These are phyloP conservation scores for Chloromonas sp. DNA, from an alignment of 163 green algal genomes.

Conservation along the genomic window DNA sequence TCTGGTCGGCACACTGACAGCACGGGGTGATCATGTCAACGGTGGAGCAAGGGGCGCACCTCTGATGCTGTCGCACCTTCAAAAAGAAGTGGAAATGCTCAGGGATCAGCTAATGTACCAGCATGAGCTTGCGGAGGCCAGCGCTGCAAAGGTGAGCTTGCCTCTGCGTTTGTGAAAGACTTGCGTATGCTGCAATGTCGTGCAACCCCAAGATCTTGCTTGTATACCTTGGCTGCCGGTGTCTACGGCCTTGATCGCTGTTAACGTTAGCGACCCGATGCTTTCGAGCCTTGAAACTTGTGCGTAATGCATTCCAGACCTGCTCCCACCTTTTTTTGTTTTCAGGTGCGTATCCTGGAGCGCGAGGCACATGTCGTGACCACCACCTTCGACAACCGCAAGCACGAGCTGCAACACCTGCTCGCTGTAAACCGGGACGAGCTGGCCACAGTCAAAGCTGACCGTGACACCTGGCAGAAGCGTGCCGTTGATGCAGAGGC, in stretches of 20 bases:
- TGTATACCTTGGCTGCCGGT: too few species aligned
- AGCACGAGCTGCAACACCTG: conserved; percentile 18
- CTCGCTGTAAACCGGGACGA: conserved; percentile 17
- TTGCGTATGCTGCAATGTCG: too few species aligned
- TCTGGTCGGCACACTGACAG: conserved; percentile 4
- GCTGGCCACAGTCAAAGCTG: conserved; percentile 8
- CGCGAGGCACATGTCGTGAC: conserved; percentile 41
- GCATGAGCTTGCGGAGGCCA: conserved; percentile 36
- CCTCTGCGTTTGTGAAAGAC: not conserved
- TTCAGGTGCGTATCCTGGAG: conserved; percentile 43
- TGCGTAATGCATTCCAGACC: too few species aligned
- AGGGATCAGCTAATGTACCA: conserved; percentile 38
- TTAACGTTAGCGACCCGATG: too few species aligned
- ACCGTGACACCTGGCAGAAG: conserved; percentile 14
- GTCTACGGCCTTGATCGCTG: too few species aligned
- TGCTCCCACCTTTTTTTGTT: not conserved
- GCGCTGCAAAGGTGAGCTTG: conserved; percentile 33
- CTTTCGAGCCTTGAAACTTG: too few species aligned
- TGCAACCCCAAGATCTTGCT: too few species aligned
- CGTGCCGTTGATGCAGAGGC: conserved; percentile 22
- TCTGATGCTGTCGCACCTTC: conserved; percentile 29
- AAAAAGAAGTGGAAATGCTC: conserved; percentile 24
- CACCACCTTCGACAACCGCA: conserved; percentile 29
- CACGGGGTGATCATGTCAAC: conserved; percentile 12
- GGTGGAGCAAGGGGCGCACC: conserved; percentile 23